Evolutionary conservation across 257 asterid species (phyloP).

Genomic region (Asclepias syriaca): DNA sequence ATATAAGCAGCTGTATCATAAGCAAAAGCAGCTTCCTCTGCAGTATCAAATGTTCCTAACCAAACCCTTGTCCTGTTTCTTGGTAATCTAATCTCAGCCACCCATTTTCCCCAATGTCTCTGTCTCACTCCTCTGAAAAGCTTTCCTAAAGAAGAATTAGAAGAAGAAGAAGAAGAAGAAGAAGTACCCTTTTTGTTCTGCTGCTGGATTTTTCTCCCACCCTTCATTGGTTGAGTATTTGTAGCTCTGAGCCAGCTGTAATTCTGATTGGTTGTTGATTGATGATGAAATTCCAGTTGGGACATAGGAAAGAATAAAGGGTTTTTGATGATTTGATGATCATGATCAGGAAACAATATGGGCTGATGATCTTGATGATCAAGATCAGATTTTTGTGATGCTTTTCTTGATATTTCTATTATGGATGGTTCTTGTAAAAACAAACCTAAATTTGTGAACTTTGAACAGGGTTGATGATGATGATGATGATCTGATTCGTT

Average conservation of each 20-base stretch:
- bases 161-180: constrained; percentile 15
- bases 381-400: constrained; percentile 17
- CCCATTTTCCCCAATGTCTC: constrained; percentile 71
- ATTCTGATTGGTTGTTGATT: constrained; percentile 16
- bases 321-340: constrained; percentile 1
- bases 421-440: constrained; percentile 43
- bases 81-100: constrained; percentile 53
- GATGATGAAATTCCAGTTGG: constrained; percentile 17
- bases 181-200: constrained; percentile 12
- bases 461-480: constrained; percentile 14
- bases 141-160: constrained; percentile 31
- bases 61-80: constrained; percentile 51
- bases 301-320: constrained; percentile 37
- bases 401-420: constrained; percentile 23
- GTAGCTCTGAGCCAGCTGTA: constrained; percentile 60
- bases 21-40: constrained; percentile 58
- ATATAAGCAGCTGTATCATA: constrained; percentile 57
- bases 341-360: neutral
- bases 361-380: constrained; percentile 4
- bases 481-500: neutral
- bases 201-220: constrained; percentile 15
- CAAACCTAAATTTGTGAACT: constrained; percentile 41
- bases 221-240: constrained; percentile 60
- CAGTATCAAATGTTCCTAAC: constrained; percentile 60
- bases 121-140: constrained; percentile 62